Conservation (phyloP, 257 asterid species). For the Gentiana straminea region DNA sequence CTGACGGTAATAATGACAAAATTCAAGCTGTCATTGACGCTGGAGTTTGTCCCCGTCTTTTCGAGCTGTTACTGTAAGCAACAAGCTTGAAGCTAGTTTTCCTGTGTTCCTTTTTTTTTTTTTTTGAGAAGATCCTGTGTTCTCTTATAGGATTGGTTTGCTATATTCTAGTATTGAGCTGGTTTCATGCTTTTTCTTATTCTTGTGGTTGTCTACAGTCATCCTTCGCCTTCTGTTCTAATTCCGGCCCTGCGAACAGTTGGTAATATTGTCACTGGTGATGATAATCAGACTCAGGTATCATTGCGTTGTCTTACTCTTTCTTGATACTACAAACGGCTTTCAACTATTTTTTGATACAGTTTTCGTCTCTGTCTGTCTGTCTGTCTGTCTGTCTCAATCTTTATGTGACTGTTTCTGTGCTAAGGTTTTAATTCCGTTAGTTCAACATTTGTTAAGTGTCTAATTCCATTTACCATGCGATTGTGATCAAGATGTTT, state of each 20-base stretch:
- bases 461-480: too few species aligned
- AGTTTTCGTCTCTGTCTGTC: not conserved
- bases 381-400: not conserved
- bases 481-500: too few species aligned
- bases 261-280: constrained; percentile 85
- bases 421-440: too few species aligned
- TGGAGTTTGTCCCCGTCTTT: constrained; percentile 70
- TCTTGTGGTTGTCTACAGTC: constrained; percentile 27
- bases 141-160: too few species aligned
- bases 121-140: too few species aligned
- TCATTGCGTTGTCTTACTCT: not conserved
- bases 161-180: not conserved
- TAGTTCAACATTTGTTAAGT: too few species aligned
- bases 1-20: constrained; percentile 79
- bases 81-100: not conserved
- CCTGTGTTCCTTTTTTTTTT: too few species aligned
- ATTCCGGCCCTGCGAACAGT: constrained; percentile 86
- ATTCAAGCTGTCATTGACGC: constrained; percentile 89
- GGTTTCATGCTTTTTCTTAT: not conserved
- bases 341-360: not conserved
- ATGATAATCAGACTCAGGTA: constrained; percentile 89
- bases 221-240: constrained; percentile 74
- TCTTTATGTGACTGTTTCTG: too few species aligned
- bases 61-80: constrained; percentile 70
- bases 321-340: not conserved